Conservation (phyloP, 441 rosid genomes). For the Gossypium schwendimanii region DNA sequence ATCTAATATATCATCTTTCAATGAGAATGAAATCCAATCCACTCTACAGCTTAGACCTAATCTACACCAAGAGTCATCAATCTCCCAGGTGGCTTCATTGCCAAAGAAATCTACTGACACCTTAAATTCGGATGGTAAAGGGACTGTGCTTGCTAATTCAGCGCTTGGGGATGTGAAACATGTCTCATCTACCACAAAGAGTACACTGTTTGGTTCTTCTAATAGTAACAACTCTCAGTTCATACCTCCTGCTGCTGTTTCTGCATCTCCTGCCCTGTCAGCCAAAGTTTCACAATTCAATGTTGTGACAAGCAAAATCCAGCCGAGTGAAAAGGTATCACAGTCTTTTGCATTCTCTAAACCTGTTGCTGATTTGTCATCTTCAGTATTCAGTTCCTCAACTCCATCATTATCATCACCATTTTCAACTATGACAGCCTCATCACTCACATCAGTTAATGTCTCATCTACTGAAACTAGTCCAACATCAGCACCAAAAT, state of each 20-base stretch:
- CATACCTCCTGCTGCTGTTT: constrained; percentile 26
- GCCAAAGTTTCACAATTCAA: constrained; percentile 29
- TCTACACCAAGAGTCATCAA: constrained; percentile 22
- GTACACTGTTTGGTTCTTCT: constrained; percentile 24
- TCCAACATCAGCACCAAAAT: constrained; percentile 24
- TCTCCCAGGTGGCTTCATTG: constrained; percentile 25
- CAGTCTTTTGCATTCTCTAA: constrained; percentile 27
- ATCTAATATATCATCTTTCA: constrained; percentile 18
- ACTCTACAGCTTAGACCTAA: constrained; percentile 33
- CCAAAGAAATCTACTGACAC: constrained; percentile 32
- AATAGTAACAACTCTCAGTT: constrained; percentile 27
- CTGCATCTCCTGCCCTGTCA: constrained; percentile 25
- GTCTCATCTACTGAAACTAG: constrained; percentile 29
- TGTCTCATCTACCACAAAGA: constrained; percentile 23
- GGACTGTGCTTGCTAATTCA: constrained; percentile 23
- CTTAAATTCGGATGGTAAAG: constrained; percentile 26
- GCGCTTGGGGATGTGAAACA: constrained; percentile 25
- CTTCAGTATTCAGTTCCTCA: constrained; percentile 26
- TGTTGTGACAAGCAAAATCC: constrained; percentile 29
- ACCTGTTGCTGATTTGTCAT: constrained; percentile 37
- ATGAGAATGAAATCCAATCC: constrained; percentile 26
- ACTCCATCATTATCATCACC: constrained; percentile 22
- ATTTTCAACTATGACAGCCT: constrained; percentile 23
- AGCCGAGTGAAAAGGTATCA: constrained; percentile 35
- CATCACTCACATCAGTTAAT: constrained; percentile 24